Percentiles rank a stretch among this genome's conserved stretches.
These are phyloP conservation scores for Penicillium macrosclerotiorum DNA, from an alignment of 495 filamentous ascomycete species.

Conservation along the genomic window DNA sequence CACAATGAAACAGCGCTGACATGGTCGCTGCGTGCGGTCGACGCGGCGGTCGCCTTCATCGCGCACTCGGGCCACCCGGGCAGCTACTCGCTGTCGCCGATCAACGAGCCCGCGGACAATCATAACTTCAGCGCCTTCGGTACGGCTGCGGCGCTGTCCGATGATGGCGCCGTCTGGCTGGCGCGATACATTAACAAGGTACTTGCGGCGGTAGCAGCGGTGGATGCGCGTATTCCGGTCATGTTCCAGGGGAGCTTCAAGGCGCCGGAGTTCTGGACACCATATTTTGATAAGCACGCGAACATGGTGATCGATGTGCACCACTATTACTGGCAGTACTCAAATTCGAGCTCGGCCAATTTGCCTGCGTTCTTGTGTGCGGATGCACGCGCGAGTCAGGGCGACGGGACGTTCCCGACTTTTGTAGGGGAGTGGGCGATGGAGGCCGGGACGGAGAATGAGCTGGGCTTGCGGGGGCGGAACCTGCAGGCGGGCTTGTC, in stretches of 20 bases:
- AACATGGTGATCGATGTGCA: slow-evolving; percentile 35
- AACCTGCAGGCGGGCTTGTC: slow-evolving; percentile 24
- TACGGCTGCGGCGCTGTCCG: slow-evolving; percentile 27
- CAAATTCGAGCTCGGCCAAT: slow-evolving; percentile 24
- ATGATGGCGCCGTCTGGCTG: slow-evolving; percentile 26
- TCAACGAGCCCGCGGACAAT: slow-evolving; percentile 33
- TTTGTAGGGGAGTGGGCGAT: slow-evolving; percentile 35
- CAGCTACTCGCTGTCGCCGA: slow-evolving; percentile 26
- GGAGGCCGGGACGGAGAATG: slow-evolving; percentile 20
- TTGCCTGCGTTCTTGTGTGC: slow-evolving; percentile 17
- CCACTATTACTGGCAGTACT: slow-evolving; percentile 29
- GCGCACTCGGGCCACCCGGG: slow-evolving; percentile 22
- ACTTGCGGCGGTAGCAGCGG: slow-evolving; percentile 13
- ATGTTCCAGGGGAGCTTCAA: slow-evolving; percentile 34
- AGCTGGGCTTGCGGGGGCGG: slow-evolving; percentile 20
- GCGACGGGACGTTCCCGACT: slow-evolving; percentile 30
- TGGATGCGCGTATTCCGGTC: slow-evolving; percentile 22
- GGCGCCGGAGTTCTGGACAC: slow-evolving; percentile 22
- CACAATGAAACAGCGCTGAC: slow-evolving; percentile 25
- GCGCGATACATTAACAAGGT: slow-evolving; percentile 26
- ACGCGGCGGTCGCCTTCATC: slow-evolving; percentile 25
- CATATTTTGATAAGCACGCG: slow-evolving; percentile 11
- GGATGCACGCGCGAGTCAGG: slow-evolving; percentile 16
- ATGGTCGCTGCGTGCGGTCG: slow-evolving; percentile 27
- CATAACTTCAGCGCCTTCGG: slow-evolving; percentile 26